phyloP scores from a whole-genome alignment of 495 filamentous ascomycete species.

The Penicillium tannophilum region DNA sequence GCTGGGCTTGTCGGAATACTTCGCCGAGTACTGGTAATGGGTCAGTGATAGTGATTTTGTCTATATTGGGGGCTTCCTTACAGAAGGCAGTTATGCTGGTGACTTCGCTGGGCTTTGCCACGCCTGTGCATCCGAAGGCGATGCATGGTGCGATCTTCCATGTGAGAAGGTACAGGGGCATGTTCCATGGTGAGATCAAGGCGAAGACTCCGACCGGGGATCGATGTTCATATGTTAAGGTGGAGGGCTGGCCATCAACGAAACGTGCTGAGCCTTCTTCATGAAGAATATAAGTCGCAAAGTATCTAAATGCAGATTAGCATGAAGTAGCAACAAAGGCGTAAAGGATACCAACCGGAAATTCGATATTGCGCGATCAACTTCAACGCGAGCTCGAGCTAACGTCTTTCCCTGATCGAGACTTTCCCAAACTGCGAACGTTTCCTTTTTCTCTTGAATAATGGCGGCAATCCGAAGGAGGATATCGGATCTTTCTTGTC shows the following conservation, averaged over 20 bases:
- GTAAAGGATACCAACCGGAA: conserved; percentile 13
- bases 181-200: conserved; percentile 28
- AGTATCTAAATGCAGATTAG: conserved; percentile 14
- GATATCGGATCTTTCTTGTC: conserved; percentile 17
- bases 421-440: conserved; percentile 24
- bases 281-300: conserved; percentile 24
- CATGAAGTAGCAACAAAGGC: neutral
- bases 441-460: conserved; percentile 16
- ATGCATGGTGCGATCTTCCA: conserved; percentile 50
- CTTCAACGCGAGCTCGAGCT: conserved; percentile 20
- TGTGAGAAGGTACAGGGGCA: conserved; percentile 26
- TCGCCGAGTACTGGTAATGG: conserved; percentile 13
- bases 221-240: conserved; percentile 25
- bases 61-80: neutral
- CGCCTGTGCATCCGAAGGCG: conserved; percentile 43
- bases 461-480: conserved; percentile 15
- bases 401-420: conserved; percentile 24
- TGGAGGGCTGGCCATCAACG: conserved; percentile 14
- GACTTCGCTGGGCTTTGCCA: conserved; percentile 27
- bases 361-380: conserved; percentile 24
- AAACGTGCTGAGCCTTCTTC: conserved; percentile 21
- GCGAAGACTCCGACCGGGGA: conserved; percentile 22
- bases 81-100: conserved; percentile 24
- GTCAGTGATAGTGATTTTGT: neutral
- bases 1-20: conserved; percentile 20